A percentile compares a stretch with the other conserved stretches of the same genome.
Conservation (phyloP, 2,329 filamentous ascomycete species). For the Mycocentrospora acerina region DNA sequence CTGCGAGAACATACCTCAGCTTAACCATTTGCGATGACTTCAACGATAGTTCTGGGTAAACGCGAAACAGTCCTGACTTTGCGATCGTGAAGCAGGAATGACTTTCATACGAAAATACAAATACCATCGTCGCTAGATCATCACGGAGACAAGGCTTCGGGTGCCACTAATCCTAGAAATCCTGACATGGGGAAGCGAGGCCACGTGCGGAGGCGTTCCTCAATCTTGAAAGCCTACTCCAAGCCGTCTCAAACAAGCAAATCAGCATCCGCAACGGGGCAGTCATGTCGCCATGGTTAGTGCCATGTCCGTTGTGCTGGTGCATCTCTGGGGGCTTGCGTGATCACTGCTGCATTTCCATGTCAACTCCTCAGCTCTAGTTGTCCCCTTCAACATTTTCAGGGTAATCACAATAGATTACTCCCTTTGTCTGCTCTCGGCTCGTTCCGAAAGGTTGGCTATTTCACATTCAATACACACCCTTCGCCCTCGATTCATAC, state of each 20-base stretch:
- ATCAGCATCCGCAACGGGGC: not conserved
- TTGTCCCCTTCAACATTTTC: no score
- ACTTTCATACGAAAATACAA: no score
- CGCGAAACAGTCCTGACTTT: no score
- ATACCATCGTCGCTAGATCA: no score
- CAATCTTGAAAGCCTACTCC: constrained; percentile 2
- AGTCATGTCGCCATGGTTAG: not conserved
- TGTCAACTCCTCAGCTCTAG: no score
- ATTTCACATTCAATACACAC: not conserved
- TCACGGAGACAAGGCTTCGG: not conserved
- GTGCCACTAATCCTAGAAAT: not conserved
- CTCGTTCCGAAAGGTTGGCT: no score
- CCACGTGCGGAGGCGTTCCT: constrained; percentile 10
- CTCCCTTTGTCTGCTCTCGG: no score
- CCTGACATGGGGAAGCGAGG: constrained; percentile 16
- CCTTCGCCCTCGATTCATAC: not conserved
- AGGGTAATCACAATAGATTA: no score
- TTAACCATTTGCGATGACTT: no score
- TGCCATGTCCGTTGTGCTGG: constrained; percentile 9
- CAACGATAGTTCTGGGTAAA: no score
- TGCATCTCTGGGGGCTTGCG: constrained; percentile 1
- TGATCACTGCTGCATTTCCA: not conserved
- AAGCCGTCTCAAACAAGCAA: not conserved
- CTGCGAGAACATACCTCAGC: no score
- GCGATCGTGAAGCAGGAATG: no score